A percentile compares a stretch with the other conserved stretches of the same genome.
Conservation (phyloP, 768 basidiomycete species). For the Boletus subparvulus region DNA sequence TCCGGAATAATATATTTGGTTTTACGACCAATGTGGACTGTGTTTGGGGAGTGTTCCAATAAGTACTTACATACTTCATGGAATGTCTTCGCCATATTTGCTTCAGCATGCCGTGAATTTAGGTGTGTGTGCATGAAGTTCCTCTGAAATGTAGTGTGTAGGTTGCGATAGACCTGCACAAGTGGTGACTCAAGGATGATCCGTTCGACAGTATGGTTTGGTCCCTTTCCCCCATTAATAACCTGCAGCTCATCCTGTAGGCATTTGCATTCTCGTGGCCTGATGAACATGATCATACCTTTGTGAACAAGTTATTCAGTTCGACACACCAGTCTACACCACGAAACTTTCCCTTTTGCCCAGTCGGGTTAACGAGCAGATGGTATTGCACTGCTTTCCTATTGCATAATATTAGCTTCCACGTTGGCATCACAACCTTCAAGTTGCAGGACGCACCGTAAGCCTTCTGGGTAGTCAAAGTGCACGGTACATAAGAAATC, state of each 20-base stretch:
- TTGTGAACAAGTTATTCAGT: not conserved
- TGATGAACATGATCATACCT: not conserved
- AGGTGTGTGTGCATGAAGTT: not conserved
- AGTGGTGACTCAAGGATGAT: slow-evolving; percentile 4
- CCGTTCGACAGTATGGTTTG: not conserved
- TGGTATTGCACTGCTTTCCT: too few species aligned
- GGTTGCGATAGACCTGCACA: not conserved
- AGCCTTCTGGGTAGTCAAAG: not conserved
- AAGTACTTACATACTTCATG: not conserved
- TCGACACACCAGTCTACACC: not conserved
- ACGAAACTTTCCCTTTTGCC: not conserved
- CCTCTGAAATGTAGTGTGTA: not conserved
- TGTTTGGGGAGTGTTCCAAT: not conserved
- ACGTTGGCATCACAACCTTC: too few species aligned
- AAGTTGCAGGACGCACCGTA: too few species aligned
- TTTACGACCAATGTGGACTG: not conserved
- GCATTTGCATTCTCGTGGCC: too few species aligned
- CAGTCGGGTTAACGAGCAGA: not conserved
- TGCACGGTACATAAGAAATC: slow-evolving; percentile 15
- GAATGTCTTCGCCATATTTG: not conserved
- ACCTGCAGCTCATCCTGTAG: not conserved
- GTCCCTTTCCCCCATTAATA: not conserved
- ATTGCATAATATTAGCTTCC: too few species aligned
- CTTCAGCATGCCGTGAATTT: not conserved
- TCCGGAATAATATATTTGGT: not conserved